phyloP scores from a whole-genome alignment of 768 basidiomycete species.

The Leccinum imitatum region DNA sequence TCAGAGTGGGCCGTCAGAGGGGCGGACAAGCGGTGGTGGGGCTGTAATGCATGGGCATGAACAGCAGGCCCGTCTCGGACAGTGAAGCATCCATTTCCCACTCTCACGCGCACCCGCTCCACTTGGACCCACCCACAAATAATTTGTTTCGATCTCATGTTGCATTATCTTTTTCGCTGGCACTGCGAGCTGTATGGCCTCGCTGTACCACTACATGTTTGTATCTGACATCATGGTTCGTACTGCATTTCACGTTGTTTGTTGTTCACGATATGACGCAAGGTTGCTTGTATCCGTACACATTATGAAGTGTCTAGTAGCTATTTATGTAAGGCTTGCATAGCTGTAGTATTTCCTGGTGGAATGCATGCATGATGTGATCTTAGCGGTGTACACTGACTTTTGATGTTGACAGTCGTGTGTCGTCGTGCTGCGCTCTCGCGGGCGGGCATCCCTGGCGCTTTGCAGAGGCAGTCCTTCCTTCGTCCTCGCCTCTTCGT shows the following conservation, averaged over 20 bases:
- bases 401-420: constrained; percentile 25
- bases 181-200: constrained; percentile 15
- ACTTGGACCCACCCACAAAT: constrained; percentile 2
- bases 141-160: constrained; percentile 12
- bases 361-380: not conserved
- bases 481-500: not conserved
- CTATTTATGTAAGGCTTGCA: not conserved
- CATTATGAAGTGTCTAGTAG: not conserved
- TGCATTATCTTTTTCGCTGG: not conserved
- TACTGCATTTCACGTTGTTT: constrained; percentile 7
- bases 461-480: constrained; percentile 9
- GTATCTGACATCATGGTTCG: constrained; percentile 14
- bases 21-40: constrained; percentile 74
- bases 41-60: constrained; percentile 46
- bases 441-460: constrained; percentile 1
- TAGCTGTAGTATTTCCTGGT: constrained; percentile 3
- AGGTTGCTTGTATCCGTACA: constrained; percentile 8
- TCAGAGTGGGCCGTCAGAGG: constrained; percentile 78
- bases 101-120: not conserved
- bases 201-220: constrained; percentile 22
- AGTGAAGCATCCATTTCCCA: not conserved
- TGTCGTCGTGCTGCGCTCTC: constrained; percentile 26
- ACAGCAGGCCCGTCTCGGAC: not conserved
- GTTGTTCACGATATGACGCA: not conserved
- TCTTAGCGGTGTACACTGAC: not conserved